Conservation (phyloP, 768 basidiomycete genomes). For the Jaapia argillacea region DNA sequence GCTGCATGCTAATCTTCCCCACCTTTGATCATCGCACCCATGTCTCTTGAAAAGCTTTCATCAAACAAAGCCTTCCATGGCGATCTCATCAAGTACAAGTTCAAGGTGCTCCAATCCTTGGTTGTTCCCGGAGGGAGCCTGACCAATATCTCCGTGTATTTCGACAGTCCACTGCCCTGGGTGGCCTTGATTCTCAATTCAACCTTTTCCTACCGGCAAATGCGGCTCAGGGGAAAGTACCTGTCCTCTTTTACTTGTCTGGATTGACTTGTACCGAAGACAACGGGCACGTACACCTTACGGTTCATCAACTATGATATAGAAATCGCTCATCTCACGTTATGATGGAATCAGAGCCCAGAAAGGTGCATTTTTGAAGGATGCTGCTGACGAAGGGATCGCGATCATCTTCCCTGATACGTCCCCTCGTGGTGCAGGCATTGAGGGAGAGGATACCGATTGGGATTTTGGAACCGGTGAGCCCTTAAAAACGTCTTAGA, state of each 20-base stretch:
- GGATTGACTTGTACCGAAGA: slow-evolving; percentile 90
- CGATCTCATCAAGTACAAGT: slow-evolving; percentile 77
- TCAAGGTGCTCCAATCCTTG: slow-evolving; percentile 42
- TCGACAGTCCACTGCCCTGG: slow-evolving; percentile 56
- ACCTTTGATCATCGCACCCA: too few relatives aligned
- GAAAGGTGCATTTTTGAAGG: slow-evolving; percentile 87
- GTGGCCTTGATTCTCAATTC: slow-evolving; percentile 64
- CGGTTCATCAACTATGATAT: too few relatives aligned
- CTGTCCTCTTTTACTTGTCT: slow-evolving; percentile 78
- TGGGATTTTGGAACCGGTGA: slow-evolving; percentile 89
- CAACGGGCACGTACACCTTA: slow-evolving; percentile 70
- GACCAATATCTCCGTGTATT: not conserved
- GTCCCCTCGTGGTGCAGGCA: slow-evolving; percentile 84
- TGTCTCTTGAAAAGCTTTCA: slow-evolving; percentile 56
- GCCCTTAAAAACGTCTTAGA: slow-evolving; percentile 3
- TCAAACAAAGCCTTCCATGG: slow-evolving; percentile 77
- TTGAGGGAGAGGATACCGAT: slow-evolving; percentile 68
- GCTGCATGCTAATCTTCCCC: too few relatives aligned
- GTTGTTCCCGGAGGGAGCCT: not conserved
- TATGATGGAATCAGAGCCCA: slow-evolving; percentile 47
- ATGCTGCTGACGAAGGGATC: slow-evolving; percentile 77
- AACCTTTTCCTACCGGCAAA: slow-evolving; percentile 81
- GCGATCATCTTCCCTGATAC: slow-evolving; percentile 95
- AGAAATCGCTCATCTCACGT: too few relatives aligned
- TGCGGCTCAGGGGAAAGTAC: slow-evolving; percentile 38